A percentile compares a stretch with the other conserved stretches of the same genome.
These are phyloP conservation scores for Yamadazyma buinensis DNA, from an alignment of 1,139 yeast genomes.

Conservation along the genomic window DNA sequence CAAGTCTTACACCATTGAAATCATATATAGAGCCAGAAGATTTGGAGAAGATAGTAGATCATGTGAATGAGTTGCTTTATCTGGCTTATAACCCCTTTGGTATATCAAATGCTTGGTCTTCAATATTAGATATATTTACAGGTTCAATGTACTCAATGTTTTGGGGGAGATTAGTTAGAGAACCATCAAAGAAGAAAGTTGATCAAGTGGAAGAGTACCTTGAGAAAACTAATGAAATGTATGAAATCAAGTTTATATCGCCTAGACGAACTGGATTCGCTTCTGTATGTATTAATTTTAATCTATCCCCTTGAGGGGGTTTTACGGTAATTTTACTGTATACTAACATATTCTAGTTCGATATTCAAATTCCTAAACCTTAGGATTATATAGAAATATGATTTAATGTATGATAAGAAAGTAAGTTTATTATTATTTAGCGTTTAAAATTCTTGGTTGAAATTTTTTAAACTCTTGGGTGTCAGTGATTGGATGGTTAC, in stretches of 20 bases:
- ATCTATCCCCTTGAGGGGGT: not conserved
- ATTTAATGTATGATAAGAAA: too few relatives aligned
- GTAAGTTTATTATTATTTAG: too few relatives aligned
- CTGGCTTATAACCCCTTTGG: conserved; percentile 39
- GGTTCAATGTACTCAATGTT: conserved; percentile 28
- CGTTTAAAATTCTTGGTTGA: too few relatives aligned
- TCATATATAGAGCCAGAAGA: conserved; percentile 31
- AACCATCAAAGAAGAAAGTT: conserved; percentile 26
- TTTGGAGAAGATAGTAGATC: conserved; percentile 35
- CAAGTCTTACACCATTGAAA: conserved; percentile 55
- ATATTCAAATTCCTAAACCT: conserved; percentile 42
- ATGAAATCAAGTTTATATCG: conserved; percentile 40
- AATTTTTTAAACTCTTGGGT: too few relatives aligned
- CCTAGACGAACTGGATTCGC: conserved; percentile 59
- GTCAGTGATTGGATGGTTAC: too few relatives aligned
- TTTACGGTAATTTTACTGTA: too few relatives aligned
- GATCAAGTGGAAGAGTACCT: conserved; percentile 46
- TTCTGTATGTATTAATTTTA: conserved; percentile 26
- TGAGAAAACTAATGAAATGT: conserved; percentile 31
- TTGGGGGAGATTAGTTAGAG: conserved; percentile 5
- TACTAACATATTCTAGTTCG: conserved; percentile 18
- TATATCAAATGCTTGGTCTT: conserved; percentile 36
- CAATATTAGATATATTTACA: conserved; percentile 45
- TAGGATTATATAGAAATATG: too few relatives aligned
- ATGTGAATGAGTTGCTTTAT: conserved; percentile 42